Base-by-base conservation (phyloP, 768 basidiomycete genomes). In the Clitopilus passeckerianus region DNA sequence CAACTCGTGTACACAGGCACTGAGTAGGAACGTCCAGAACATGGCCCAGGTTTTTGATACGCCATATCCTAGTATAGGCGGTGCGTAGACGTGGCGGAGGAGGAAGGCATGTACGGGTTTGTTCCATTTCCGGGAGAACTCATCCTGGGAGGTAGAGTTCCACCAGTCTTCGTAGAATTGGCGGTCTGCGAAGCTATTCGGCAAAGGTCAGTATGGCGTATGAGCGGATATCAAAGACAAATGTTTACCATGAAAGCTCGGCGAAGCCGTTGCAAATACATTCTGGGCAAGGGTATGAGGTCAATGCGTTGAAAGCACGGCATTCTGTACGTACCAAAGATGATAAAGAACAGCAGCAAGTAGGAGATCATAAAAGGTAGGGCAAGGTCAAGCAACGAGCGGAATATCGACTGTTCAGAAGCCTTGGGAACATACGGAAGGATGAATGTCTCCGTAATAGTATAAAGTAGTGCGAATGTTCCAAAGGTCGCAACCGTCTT, bases 111-210 rank as follows among this genome's bases (percentile, higher is more conserved):
- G 89, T 33, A 98, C 96, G 10, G 96, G 96, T 64, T 92, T 94
- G 75, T 98, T 98, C 96, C 97, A 98, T 75, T 96, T 95, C 46
- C 97, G 87, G 3, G 95, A 91, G 71, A 96, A 98, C 72, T 98
- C 93, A 65, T 98, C 96, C 91, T 91, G 95, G 1, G 93, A 92
- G 0, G 90, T 93, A 6, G 93, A 93, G 73, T 98, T 98, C 96
- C 96, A 98, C 91, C 95, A 98, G 71, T 97, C 96, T 73, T 95
- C 92, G 69, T 98, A 99, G 72, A 98, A 99, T 64, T 93, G 90
- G 52, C 96, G 81, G 70, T 99, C 96, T n/a, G 93, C 93, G 68
- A 99, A 99, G 70, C 92, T 93, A 62, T 44, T 37, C 52, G 54
- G 14, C 9, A 22, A 7, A 50, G 5, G 8, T 43, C 24, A 10